Percentiles rank a stretch among this genome's conserved stretches.
Conservation (phyloP, 352 stramenopile species). For the Phytophthora foliorum region DNA sequence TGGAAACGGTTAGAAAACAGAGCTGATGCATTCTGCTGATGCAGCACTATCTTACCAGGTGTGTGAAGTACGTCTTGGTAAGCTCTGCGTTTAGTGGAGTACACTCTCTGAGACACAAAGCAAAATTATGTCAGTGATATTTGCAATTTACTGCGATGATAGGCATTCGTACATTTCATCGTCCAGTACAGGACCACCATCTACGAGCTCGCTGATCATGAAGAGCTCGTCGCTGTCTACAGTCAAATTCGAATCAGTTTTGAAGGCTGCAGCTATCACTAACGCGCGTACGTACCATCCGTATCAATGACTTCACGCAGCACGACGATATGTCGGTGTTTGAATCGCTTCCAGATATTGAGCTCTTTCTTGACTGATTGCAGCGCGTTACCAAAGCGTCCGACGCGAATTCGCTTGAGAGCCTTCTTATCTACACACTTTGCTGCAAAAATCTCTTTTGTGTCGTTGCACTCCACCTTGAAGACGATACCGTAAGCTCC, state of each 20-base stretch:
- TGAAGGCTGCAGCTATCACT: not conserved
- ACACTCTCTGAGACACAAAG: conserved; percentile 55
- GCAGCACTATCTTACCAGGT: conserved; percentile 54
- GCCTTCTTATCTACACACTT: conserved; percentile 86
- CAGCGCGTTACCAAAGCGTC: conserved; percentile 78
- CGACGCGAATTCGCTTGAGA: conserved; percentile 75
- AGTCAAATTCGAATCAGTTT: conserved; percentile 1
- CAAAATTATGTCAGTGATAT: not conserved
- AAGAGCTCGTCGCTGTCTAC: conserved; percentile 82
- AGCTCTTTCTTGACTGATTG: conserved; percentile 94
- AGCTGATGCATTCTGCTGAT: not conserved
- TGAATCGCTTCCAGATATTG: conserved; percentile 97
- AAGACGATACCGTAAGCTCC: conserved; percentile 81
- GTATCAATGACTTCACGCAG: conserved; percentile 97
- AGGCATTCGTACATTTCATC: conserved; percentile 55
- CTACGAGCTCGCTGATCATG: conserved; percentile 87
- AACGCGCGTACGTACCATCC: conserved; percentile 50
- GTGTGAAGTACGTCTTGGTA: conserved; percentile 82
- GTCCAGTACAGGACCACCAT: conserved; percentile 75
- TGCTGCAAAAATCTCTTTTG: conserved; percentile 73
- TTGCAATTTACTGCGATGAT: not conserved
- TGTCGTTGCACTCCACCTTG: conserved; percentile 75
- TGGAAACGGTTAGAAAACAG: not conserved
- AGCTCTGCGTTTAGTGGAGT: conserved; percentile 65
- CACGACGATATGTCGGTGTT: conserved; percentile 95